Percentiles rank a stretch among this genome's conserved stretches.
These are phyloP conservation scores for Syzygium malaccense DNA, from an alignment of 441 rosid genomes.

Conservation along the genomic window DNA sequence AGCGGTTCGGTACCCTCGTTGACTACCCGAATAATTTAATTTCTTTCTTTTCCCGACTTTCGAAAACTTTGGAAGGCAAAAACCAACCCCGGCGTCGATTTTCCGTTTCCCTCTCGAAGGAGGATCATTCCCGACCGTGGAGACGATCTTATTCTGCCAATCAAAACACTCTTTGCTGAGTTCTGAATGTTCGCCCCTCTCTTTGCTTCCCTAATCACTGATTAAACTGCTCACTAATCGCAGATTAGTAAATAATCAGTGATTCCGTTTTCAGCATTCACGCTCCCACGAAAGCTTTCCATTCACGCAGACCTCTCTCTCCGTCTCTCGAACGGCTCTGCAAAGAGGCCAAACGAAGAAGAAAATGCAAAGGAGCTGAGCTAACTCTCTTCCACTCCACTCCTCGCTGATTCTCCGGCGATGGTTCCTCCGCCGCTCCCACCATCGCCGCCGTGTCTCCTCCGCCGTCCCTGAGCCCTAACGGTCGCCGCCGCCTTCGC, in stretches of 20 bases:
- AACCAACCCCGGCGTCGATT: background rate
- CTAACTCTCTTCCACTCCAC: background rate
- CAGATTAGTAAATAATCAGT: background rate
- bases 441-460: background rate
- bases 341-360: background rate
- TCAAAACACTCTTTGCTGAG: background rate
- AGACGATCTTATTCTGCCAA: background rate
- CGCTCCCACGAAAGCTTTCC: constrained; percentile 17
- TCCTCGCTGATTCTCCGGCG: background rate
- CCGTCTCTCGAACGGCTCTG: background rate
- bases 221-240: background rate
- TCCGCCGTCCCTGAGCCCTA: background rate
- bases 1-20: rapidly evolving
- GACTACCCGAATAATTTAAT: background rate
- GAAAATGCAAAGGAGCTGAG: background rate
- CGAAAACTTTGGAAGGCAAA: background rate
- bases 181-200: background rate
- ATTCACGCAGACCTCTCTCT: constrained; percentile 23
- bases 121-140: background rate
- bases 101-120: background rate
- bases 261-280: constrained; percentile 1
- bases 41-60: background rate
- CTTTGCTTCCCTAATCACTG: background rate
- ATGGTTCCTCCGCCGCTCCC: background rate
- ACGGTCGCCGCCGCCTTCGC: background rate